Conservation (phyloP, 1,139 yeast genomes). For the Suhomyces panamericanus region DNA sequence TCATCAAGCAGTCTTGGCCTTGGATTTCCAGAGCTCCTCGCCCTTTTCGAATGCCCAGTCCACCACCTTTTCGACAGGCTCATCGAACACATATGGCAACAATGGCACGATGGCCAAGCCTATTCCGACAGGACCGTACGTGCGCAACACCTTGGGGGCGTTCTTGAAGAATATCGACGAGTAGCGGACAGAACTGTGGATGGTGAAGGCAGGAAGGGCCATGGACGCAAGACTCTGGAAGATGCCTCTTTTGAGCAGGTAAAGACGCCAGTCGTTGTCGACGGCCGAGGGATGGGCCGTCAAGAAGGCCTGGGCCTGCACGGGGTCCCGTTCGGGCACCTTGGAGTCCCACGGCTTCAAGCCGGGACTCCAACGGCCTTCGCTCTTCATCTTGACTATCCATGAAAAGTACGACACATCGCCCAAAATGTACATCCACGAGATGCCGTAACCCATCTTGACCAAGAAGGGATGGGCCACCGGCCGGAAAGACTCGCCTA, state of each 20-base stretch:
- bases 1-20: constrained; percentile 1
- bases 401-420: constrained; percentile 77
- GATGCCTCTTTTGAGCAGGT: constrained; percentile 66
- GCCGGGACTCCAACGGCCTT: constrained; percentile 64
- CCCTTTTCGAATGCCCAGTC: constrained; percentile 66
- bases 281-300: constrained; percentile 29
- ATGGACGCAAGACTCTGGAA: constrained; percentile 82
- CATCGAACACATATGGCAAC: constrained; percentile 77
- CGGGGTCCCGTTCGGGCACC: constrained; percentile 44
- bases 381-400: constrained; percentile 68
- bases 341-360: constrained; percentile 67
- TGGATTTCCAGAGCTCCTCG: constrained; percentile 32
- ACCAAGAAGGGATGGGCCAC: constrained; percentile 73
- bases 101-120: constrained; percentile 80
- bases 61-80: constrained; percentile 73
- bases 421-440: constrained; percentile 78
- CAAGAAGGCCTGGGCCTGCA: constrained; percentile 38
- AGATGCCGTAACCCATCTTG: constrained; percentile 65
- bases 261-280: constrained; percentile 63
- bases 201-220: constrained; percentile 87
- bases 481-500: constrained; percentile 88
- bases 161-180: constrained; percentile 60
- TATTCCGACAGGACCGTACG: constrained; percentile 75
- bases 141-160: constrained; percentile 41
- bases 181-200: constrained; percentile 75